These are phyloP conservation scores for Pythium pectinolyticum DNA, from an alignment of 352 stramenopile genomes.

Conservation along the genomic window DNA sequence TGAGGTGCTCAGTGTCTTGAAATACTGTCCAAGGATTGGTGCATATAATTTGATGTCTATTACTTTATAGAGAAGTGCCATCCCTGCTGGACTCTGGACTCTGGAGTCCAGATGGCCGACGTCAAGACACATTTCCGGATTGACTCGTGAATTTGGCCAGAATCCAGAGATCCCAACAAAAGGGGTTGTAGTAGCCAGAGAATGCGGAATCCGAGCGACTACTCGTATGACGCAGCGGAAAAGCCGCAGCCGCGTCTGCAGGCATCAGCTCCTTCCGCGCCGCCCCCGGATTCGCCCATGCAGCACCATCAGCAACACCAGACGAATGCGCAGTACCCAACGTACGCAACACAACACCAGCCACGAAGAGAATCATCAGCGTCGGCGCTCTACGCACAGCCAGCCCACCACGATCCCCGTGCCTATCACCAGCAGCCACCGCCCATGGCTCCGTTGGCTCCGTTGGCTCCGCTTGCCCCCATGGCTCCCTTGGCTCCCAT, in stretches of 20 bases:
- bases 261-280: too few relatives aligned
- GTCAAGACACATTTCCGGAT: too few relatives aligned
- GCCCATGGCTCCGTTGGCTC: not conserved
- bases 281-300: constrained; percentile 18
- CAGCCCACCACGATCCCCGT: not conserved
- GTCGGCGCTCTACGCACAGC: constrained; percentile 10
- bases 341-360: not conserved
- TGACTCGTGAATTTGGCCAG: too few relatives aligned
- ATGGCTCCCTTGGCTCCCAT: constrained; percentile 1
- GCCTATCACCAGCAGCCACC: not conserved
- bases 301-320: not conserved
- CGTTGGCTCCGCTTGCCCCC: not conserved
- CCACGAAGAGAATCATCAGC: not conserved
- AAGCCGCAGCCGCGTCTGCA: constrained; percentile 7
- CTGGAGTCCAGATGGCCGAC: too few relatives aligned
- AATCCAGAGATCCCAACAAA: too few relatives aligned
- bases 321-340: not conserved
- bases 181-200: too few relatives aligned
- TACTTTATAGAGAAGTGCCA: too few relatives aligned
- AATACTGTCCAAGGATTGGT: too few relatives aligned
- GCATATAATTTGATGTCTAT: too few relatives aligned
- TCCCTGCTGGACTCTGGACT: too few relatives aligned
- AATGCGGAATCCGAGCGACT: constrained; percentile 1
- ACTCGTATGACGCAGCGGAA: constrained; percentile 10
- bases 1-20: too few relatives aligned